These are phyloP conservation scores for Cutaneotrichosporon sp. DNA, from an alignment of 1,284 basidiomycete genomes.

Conservation along the genomic window DNA sequence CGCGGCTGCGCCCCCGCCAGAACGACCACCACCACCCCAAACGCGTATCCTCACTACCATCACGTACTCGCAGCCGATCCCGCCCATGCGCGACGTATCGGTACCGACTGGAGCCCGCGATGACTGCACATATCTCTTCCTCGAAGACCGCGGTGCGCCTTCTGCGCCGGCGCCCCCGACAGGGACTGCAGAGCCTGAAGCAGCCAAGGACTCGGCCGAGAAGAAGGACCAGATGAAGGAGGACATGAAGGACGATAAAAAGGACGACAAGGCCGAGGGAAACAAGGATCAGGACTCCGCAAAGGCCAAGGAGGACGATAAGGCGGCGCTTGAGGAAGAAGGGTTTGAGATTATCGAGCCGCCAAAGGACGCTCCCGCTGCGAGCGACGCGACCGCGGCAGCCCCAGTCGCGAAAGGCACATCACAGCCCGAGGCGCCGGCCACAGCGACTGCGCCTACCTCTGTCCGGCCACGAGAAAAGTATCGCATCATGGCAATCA, in stretches of 20 bases:
- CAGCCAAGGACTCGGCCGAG: background rate
- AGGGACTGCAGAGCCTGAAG: background rate
- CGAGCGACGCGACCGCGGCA: background rate
- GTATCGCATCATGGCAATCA: slow-evolving; percentile 32
- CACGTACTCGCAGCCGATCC: slow-evolving; percentile 22
- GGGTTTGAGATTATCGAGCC: slow-evolving; percentile 33
- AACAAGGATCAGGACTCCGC: background rate
- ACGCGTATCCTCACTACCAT: slow-evolving; percentile 32
- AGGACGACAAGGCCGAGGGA: background rate
- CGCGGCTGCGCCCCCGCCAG: slow-evolving; percentile 1
- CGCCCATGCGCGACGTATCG: slow-evolving; percentile 15
- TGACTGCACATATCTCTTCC: slow-evolving; percentile 35
- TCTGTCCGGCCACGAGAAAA: slow-evolving; percentile 2
- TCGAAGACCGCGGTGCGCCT: slow-evolving; percentile 30
- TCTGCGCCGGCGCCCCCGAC: too few relatives aligned
- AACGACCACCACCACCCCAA: background rate
- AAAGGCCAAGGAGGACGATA: background rate
- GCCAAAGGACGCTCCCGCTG: slow-evolving; percentile 1
- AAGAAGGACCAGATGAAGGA: background rate
- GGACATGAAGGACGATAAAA: background rate
- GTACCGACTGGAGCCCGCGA: slow-evolving; percentile 20
- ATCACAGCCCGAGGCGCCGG: background rate
- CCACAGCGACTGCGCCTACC: background rate
- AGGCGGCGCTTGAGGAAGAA: slow-evolving; percentile 12
- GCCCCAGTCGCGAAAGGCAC: background rate